A percentile compares a stretch with the other conserved stretches of the same genome.
phyloP scores from a whole-genome alignment of 2,329 filamentous ascomycete genomes.

The Reticulascus tulasneorum region DNA sequence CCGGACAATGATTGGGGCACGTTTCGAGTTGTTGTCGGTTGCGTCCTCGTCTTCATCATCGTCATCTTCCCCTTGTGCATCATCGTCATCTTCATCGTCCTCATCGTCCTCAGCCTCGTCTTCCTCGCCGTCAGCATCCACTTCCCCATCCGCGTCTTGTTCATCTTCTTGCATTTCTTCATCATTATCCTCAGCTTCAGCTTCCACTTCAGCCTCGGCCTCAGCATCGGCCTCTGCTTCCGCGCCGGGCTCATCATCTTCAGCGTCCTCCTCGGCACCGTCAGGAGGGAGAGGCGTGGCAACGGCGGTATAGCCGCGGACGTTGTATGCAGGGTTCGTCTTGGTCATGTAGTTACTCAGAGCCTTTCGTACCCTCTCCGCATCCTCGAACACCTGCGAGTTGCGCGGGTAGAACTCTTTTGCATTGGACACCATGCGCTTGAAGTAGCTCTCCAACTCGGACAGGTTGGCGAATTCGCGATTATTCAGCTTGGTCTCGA shows the following conservation, averaged over 20 bases:
- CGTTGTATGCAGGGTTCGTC: conserved; percentile 77
- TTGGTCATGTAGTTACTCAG: conserved; percentile 85
- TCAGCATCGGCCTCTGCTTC: conserved; percentile 10
- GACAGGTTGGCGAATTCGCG: conserved; percentile 68
- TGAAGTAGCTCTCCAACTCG: conserved; percentile 77
- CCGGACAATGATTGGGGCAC: conserved; percentile 33
- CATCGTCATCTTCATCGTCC: conserved; percentile 22
- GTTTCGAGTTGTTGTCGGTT: conserved; percentile 19
- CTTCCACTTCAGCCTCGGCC: conserved; percentile 21
- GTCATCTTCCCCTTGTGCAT: conserved; percentile 23
- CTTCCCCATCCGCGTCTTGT: too few relatives aligned
- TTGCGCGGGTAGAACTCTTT: conserved; percentile 77
- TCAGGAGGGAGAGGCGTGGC: conserved; percentile 69
- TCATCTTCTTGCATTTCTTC: too few relatives aligned
- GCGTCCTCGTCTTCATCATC: conserved; percentile 30
- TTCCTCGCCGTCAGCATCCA: conserved; percentile 24
- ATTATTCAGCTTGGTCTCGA: conserved; percentile 70
- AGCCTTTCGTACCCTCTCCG: conserved; percentile 80
- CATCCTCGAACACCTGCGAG: conserved; percentile 73
- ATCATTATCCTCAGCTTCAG: conserved; percentile 24
- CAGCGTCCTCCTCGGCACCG: conserved; percentile 16
- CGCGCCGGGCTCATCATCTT: conserved; percentile 13
- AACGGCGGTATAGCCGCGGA: conserved; percentile 60
- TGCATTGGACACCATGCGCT: conserved; percentile 82
- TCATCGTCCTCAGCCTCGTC: conserved; percentile 18